phyloP scores from a whole-genome alignment of 805 yeast genomes.

The Saccharomyces kudriavzevii region DNA sequence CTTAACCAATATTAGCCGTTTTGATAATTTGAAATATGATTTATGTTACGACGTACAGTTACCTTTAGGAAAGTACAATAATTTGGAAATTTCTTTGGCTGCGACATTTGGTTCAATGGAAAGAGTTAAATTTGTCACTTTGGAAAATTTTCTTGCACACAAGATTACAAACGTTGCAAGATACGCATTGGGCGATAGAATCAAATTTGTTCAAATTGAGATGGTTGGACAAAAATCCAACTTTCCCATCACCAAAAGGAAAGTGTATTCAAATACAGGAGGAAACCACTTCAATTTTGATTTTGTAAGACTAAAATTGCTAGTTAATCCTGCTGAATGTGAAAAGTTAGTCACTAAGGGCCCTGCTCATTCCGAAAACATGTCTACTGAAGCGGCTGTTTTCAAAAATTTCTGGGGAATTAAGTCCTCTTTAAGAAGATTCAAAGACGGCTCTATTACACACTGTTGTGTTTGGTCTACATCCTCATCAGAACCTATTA shows the following conservation, averaged over 20 bases:
- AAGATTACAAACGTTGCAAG: slow-evolving; percentile 51
- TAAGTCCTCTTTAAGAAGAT: slow-evolving; percentile 77
- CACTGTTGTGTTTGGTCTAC: slow-evolving; percentile 85
- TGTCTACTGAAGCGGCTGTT: slow-evolving; percentile 44
- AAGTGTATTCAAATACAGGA: slow-evolving; percentile 32
- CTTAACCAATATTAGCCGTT: slow-evolving; percentile 46
- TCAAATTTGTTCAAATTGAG: slow-evolving; percentile 31
- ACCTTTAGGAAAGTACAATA: slow-evolving; percentile 29
- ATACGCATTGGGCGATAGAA: slow-evolving; percentile 48
- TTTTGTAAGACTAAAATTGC: slow-evolving; percentile 49
- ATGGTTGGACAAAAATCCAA: slow-evolving; percentile 24
- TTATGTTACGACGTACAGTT: slow-evolving; percentile 42
- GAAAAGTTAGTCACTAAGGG: slow-evolving; percentile 85
- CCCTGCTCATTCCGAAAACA: slow-evolving; percentile 56
- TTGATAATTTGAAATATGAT: slow-evolving; percentile 59
- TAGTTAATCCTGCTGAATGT: slow-evolving; percentile 60
- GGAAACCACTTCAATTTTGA: slow-evolving; percentile 23
- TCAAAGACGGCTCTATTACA: slow-evolving; percentile 83
- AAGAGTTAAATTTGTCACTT: slow-evolving; percentile 61
- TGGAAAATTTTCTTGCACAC: slow-evolving; percentile 56
- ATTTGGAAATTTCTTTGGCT: slow-evolving; percentile 25
- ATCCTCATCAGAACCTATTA: slow-evolving; percentile 51
- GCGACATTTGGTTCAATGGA: slow-evolving; percentile 58
- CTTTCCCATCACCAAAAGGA: slow-evolving; percentile 42
- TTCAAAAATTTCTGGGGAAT: slow-evolving; percentile 88